Percentiles rank a stretch among this genome's conserved stretches.
phyloP scores from a whole-genome alignment of 2,329 filamentous ascomycete genomes.

The Aspergillus ochraceus region DNA sequence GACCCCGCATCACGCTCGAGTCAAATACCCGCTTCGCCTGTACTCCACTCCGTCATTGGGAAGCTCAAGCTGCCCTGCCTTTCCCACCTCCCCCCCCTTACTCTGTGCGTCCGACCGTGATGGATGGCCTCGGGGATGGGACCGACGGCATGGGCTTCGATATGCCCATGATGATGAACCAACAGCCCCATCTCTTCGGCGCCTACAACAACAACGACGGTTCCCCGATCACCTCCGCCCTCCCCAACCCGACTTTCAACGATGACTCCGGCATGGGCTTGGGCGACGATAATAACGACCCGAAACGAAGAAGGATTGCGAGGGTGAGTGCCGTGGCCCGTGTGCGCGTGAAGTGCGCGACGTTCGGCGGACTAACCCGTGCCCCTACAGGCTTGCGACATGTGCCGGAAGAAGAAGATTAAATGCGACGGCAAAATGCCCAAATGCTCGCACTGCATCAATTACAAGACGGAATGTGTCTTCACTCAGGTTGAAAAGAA shows the following conservation, averaged over 20 bases:
- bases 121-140: constrained; percentile 40
- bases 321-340: constrained; percentile 58
- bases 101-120: constrained; percentile 15
- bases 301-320: constrained; percentile 85
- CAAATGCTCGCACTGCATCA: constrained; percentile 91
- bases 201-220: constrained; percentile 59
- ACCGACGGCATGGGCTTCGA: constrained; percentile 43
- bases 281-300: constrained; percentile 66
- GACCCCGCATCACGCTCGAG: constrained; percentile 22
- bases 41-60: constrained; percentile 19
- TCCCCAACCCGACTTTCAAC: constrained; percentile 37
- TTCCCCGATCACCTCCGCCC: constrained; percentile 57
- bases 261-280: constrained; percentile 46
- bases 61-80: not conserved
- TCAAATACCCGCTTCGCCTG: constrained; percentile 16
- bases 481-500: constrained; percentile 99
- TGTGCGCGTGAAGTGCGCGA: not conserved
- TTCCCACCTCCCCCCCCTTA: not conserved
- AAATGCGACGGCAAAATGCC: constrained; percentile 97
- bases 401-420: constrained; percentile 92
- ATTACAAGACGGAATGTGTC: constrained; percentile 96
- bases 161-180: constrained; percentile 57
- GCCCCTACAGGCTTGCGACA: constrained; percentile 74
- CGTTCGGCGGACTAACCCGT: constrained; percentile 7
- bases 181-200: constrained; percentile 69